Base-by-base conservation (phyloP, 106 monocot genomes). In the Phalaenopsis equestris region DNA sequence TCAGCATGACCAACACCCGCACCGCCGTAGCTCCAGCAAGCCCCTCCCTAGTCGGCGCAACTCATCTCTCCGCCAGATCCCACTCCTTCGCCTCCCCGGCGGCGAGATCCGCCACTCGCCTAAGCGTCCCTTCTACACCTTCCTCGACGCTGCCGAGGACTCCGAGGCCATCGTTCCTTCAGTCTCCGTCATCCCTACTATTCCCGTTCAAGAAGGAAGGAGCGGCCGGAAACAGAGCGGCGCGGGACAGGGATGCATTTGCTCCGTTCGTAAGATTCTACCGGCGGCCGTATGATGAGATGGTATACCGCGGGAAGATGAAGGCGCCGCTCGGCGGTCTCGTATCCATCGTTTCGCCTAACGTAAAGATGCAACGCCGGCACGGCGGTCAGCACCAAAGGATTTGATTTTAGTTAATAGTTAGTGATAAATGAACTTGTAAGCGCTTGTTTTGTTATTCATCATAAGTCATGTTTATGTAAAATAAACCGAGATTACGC, bases 271-370 rank as follows among this genome's bases (percentile, higher is more conserved):
- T 95, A 74, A 76, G 88, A 52, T 88, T 99, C 80, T 93, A 90
- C 79, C 47, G 91, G 46, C 81, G 88, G 79, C 95, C 94, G 12
- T 99, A 99, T 78, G 90, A 94, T 67, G 99, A 99, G 88, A 82
- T 83, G 55, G 77, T 81, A 8, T 99, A 99, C 83, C 81, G 98
- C 6, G 87, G 89, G n/a, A 94, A 83, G 84, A 94, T 99, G 94
- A 79, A 88, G 46, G 92, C 94, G 19, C 94, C 94, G 10, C 80
- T 99, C 1, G 92, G 94, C 19, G 98, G 98, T 14, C 88, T 99
- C 80, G 80, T 90, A 65, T 92, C 98, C 39, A 92, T 99, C 80
- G 98, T 99, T 41, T 82, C 84, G 41, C 86, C 84, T 1, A 75
- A 86, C 8, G 47, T 81, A 10, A 83, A 82, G 79, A 72, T 83